Evolutionary conservation across 2,329 filamentous ascomycete species (phyloP).

Genomic region (Penicillium brevicompactum): DNA sequence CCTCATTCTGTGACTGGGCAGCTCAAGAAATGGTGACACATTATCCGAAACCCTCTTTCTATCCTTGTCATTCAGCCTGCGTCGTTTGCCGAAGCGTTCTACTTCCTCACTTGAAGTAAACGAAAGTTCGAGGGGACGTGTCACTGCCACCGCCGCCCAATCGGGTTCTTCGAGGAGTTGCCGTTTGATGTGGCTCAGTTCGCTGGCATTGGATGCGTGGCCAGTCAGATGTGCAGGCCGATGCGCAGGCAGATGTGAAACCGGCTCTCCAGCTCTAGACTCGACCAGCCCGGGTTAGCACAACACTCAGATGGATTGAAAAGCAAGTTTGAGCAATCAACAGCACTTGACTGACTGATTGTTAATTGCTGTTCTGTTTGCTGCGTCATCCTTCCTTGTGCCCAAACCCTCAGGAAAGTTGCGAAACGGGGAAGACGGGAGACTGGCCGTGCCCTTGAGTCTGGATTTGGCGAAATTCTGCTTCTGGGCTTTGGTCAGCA

Average conservation of each 20-base stretch:
- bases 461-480: constrained; percentile 38
- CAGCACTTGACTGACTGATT: constrained; percentile 3
- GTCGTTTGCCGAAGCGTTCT: constrained; percentile 38
- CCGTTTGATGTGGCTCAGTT: constrained; percentile 32
- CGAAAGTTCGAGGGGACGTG: constrained; percentile 36
- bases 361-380: neutral
- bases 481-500: constrained; percentile 30
- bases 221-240: neutral
- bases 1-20: constrained; percentile 1
- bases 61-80: constrained; percentile 36
- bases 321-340: constrained; percentile 6
- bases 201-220: neutral
- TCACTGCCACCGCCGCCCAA: constrained; percentile 39
- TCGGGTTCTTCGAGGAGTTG: constrained; percentile 38
- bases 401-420: constrained; percentile 6
- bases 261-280: neutral
- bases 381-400: neutral
- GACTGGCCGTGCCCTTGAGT: constrained; percentile 14
- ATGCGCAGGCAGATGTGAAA: neutral
- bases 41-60: constrained; percentile 18
- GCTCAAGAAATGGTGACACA: neutral
- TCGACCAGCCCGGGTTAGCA: constrained; percentile 7
- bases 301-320: neutral
- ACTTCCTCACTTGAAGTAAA: constrained; percentile 33
- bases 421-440: constrained; percentile 16